Conservation (phyloP, 2,329 filamentous ascomycete species). For the Magnaporthiopsis rhizophila region DNA sequence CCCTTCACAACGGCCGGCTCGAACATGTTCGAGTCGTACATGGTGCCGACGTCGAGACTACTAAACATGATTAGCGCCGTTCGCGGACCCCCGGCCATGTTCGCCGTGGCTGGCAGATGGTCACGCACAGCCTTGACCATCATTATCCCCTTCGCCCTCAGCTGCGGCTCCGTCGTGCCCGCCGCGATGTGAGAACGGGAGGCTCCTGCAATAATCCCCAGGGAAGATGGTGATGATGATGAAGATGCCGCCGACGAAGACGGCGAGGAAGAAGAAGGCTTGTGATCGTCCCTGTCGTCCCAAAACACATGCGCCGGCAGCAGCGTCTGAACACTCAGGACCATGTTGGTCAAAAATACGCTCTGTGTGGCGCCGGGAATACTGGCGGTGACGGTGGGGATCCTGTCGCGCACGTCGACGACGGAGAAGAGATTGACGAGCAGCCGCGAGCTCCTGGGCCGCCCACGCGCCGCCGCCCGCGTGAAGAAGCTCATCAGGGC, state of each 20-base stretch:
- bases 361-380: not conserved
- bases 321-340: slow-evolving; percentile 4
- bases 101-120: not conserved
- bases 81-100: not conserved
- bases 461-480: not conserved
- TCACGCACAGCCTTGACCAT: not conserved
- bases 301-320: not conserved
- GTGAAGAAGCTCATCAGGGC: slow-evolving; percentile 4
- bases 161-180: slow-evolving; percentile 6
- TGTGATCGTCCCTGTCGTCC: not conserved
- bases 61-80: not conserved
- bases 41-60: slow-evolving; percentile 5
- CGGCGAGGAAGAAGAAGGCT: not conserved
- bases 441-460: not conserved
- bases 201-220: not conserved
- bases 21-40: slow-evolving; percentile 7
- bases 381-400: not conserved
- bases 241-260: not conserved
- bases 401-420: slow-evolving; percentile 5
- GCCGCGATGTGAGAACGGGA: not conserved
- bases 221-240: not conserved
- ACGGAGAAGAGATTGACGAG: slow-evolving; percentile 4
- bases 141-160: not conserved
- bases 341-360: slow-evolving; percentile 4
- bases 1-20: not conserved